Percentiles rank a stretch among this genome's conserved stretches.
Evolutionary conservation across 2,329 filamentous ascomycete species (phyloP).

Genomic region (Aspergillus pseudotamarii): DNA sequence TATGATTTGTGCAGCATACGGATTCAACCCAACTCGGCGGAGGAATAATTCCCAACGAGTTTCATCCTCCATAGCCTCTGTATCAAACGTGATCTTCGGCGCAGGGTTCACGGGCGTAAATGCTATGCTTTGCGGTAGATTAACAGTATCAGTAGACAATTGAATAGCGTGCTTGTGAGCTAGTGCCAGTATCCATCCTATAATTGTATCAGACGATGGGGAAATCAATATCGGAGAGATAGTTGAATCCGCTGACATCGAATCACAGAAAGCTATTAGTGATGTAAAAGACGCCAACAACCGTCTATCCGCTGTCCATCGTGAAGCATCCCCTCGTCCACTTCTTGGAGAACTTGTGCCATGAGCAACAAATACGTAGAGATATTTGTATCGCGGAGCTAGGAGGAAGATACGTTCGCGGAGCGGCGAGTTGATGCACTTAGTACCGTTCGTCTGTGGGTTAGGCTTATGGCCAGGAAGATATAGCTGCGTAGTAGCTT

Average conservation of each 20-base stretch:
- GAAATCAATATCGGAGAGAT: conserved; percentile 22
- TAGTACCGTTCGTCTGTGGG: conserved; percentile 8
- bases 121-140: neutral
- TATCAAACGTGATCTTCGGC: conserved; percentile 11
- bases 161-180: conserved; percentile 52
- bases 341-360: conserved; percentile 12
- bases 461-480: conserved; percentile 61
- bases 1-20: conserved; percentile 70
- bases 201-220: conserved; percentile 42
- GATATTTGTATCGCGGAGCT: conserved; percentile 63
- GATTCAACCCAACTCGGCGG: conserved; percentile 67
- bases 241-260: conserved; percentile 15
- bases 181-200: conserved; percentile 58
- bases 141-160: neutral
- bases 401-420: conserved; percentile 58
- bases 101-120: conserved; percentile 17
- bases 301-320: conserved; percentile 14
- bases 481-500: conserved; percentile 71
- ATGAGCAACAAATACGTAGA: conserved; percentile 68
- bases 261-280: conserved; percentile 30
- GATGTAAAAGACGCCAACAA: conserved; percentile 20
- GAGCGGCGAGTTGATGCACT: conserved; percentile 47
- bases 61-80: conserved; percentile 57
- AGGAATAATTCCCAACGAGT: conserved; percentile 70
- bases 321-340: conserved; percentile 18